Evolutionary conservation across 805 yeast species (phyloP), one percentile per base, ranked within the genome.

Genomic region (Myxozyma mucilagina): DNA sequence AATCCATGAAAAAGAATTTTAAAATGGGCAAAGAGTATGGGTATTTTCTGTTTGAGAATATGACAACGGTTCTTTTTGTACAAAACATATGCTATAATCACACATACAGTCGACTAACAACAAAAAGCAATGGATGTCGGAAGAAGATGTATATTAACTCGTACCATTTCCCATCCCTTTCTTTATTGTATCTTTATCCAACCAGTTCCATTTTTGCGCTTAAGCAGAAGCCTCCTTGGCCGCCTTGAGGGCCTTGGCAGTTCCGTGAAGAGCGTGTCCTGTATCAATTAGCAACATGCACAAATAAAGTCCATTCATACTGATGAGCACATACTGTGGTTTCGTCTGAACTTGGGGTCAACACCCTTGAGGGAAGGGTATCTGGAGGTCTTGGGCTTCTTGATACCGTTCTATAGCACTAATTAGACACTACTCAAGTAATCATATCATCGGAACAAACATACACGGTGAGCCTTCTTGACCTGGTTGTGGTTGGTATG

Each of bases 401-500:
- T 93, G 85, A 94, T 93, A 85, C 99, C 99, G 89, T 94, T 94
- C 71, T 69, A 35, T 54, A 45, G 14, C 13, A 24, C 2, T 16
- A 10, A 50, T 38, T 31, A 32, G 13, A n/a, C 31, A 45, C 43
- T 4, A 18, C 11, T 7, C 5, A 36, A 5, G 32, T 11, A 3
- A 6, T 39, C 24, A 11, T 7, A 18, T 20, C 18, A 8, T 14
- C 29, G 16, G 16, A 11, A 16, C 11, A 39, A 13, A 65, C 69
- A 32, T 67, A 66, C 69, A 80, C 87, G 92, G 97, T 94, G 99
- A 78, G 98, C 98, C 96, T 94, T 94, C 80, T 82, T 89, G 91
- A 88, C 89, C 84, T 93, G 98, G 96, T 94, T 94, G 84, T 94
- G 99, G 83, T 91, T 92, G 83, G 99, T 94, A 82, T 94, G 98